Base-by-base conservation (phyloP, 768 basidiomycete species). In the Dacryopinax spathularia region DNA sequence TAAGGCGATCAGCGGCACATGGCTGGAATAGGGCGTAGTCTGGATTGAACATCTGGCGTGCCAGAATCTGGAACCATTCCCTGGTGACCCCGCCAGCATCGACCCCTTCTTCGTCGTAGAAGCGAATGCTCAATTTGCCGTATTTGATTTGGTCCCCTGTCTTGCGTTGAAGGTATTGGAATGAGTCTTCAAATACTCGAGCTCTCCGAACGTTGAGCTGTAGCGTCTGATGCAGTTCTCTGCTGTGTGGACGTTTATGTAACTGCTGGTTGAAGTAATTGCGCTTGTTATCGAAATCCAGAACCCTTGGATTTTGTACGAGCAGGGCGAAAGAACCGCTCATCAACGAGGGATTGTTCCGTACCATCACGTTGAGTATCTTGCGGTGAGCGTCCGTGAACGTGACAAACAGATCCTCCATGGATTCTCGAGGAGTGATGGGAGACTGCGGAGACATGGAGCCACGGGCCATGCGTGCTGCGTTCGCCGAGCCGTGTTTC, bases 201-300 rank as follows among this genome's bases (percentile, higher is more conserved):
- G 87, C 84, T 41, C 93, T 80, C 35, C 93, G 88, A 64, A 96
- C 88, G 67, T 91, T 94, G 68, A 96, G 78, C 70, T 91, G 91
- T 60, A 96, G 76, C 0, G 91, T 90, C 34, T 82, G 78, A 65
- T 90, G 83, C 67, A 91, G 89, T 69, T 93, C 89, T 37, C 92
- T 83, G 13, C 79, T 77, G 68, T 87, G 83, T 18, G 86, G 86
- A 9, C 91, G 85, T 43, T 87, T 85, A 71, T 93, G 93, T 7
- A 96, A 79, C 72, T 94, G 91, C 72, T 95, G 92, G 41, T 82
- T 86, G 77, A 93, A 93, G 76, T 91, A 94, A 71, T 94, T 95
- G 34, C 96, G 85, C 78, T 99, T 99, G 84, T 98, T 98, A 79
- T 98, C 96, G 72, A 98, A 98, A 78, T 98, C 96, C 63, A 99